Evolutionary conservation across 768 basidiomycete species (phyloP), one percentile per base, ranked within the genome.

Genomic region (Imleria badia): DNA sequence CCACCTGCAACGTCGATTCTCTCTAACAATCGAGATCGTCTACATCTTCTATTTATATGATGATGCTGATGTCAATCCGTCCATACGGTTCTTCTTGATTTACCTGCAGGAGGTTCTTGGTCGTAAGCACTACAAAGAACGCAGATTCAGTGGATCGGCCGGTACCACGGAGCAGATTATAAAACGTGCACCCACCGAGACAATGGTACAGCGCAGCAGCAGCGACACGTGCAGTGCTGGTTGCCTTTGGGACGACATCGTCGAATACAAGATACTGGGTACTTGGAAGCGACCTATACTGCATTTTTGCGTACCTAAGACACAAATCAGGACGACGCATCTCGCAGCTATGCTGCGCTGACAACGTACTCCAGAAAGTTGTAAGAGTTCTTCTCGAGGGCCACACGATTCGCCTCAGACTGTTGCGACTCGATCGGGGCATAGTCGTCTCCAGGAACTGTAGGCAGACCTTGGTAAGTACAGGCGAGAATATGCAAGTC

Each of bases 161-260:
- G 14, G 33, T 22, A 43, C 13, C 11, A 7, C 30, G 2, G 17
- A 26, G 29, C 43, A 29, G 14, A 35, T 33, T 23, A 35, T 33
- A 11, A 19, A 15, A 17, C 46, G 17, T 14, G 17, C 33, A 68
- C 78, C 35, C 54, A 91, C 91, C 90, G 40, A 94, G 77, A 66
- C 90, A 91, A 60, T 94, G 89, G 68, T 94, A 91, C 67, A 94
- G 86, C 5, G 84, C 91, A 15, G 87, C 82, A 10, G 91, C 85
- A 11, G 89, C 91, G 35, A 93, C 87, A 64, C 85, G 89, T 11
- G 81, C 78, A 5, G 86, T 89, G 61, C 86, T 90, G 1, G 86
- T 81, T 41, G 71, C 66, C 57, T 73, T 79, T 11, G 89, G 89
- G 11, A 84, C 86, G 33, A 93, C 77, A 31, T 76, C 77, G 54